phyloP scores from a whole-genome alignment of 2,329 filamentous ascomycete species.

The Penicillium sp. region DNA sequence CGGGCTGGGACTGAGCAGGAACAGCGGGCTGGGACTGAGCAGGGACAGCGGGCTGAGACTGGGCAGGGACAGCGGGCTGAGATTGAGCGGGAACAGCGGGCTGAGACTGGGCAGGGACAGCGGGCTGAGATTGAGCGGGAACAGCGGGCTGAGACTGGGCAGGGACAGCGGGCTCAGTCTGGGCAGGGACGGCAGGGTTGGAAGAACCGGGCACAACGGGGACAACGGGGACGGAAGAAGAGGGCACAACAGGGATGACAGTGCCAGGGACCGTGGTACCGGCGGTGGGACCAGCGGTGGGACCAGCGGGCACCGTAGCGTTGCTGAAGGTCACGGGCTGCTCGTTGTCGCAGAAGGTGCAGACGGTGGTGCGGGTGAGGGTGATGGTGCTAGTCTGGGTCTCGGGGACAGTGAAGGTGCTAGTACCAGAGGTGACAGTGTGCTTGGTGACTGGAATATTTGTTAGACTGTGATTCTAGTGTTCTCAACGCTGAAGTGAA shows the following conservation, averaged over 20 bases:
- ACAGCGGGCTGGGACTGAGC: not conserved
- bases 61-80: not conserved
- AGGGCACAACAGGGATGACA: conserved; percentile 14
- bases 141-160: not conserved
- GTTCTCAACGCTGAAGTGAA: not conserved
- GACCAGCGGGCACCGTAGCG: conserved; percentile 10
- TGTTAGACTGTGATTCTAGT: conserved; percentile 4
- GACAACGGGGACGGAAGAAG: not conserved
- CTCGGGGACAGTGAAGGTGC: no score
- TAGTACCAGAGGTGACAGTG: conserved; percentile 29
- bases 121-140: not conserved
- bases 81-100: conserved; percentile 7
- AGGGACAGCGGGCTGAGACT: not conserved
- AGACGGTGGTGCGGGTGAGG: conserved; percentile 27
- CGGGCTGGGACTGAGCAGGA: conserved; percentile 4
- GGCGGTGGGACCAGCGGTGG: conserved; percentile 10
- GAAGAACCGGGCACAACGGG: not conserved
- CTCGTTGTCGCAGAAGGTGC: conserved; percentile 20
- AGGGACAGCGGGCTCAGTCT: conserved; percentile 8
- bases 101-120: not conserved
- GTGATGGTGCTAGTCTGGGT: conserved; percentile 20
- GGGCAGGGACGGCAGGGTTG: not conserved
- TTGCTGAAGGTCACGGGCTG: conserved; percentile 18
- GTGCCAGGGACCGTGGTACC: conserved; percentile 12
- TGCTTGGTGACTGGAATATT: conserved; percentile 27